Percentiles rank a stretch among this genome's conserved stretches.
phyloP scores from a whole-genome alignment of 192 early-diverging fungal species.

The Coemansia sp. region DNA sequence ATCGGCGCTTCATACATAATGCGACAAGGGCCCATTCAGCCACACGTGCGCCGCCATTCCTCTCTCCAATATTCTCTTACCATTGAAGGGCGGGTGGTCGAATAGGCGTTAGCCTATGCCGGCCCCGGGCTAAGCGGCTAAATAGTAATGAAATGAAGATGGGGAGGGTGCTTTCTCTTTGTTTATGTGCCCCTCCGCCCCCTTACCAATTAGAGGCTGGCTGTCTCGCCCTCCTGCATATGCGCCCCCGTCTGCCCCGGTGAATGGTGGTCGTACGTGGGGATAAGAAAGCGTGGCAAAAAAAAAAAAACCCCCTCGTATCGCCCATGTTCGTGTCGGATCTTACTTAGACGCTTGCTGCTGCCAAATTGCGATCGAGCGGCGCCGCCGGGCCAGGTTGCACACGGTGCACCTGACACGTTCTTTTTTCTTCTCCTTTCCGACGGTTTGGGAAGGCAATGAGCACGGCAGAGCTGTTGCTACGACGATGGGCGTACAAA shows the following conservation, averaged over 20 bases:
- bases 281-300: not conserved
- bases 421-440: not conserved
- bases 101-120: not conserved
- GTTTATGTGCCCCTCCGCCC: constrained; percentile 4
- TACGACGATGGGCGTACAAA: not conserved
- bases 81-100: not conserved
- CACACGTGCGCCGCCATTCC: constrained; percentile 6
- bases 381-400: constrained; percentile 2
- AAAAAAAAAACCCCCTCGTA: not conserved
- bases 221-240: not conserved
- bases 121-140: constrained; percentile 9
- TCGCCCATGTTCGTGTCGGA: not conserved
- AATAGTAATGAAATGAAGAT: not conserved
- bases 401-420: not conserved
- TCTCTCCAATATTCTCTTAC: not conserved
- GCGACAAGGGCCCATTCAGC: constrained; percentile 10
- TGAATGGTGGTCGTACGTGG: not conserved
- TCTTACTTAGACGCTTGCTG: not conserved
- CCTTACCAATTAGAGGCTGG: constrained; percentile 6
- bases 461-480: not conserved
- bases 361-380: not conserved
- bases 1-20: constrained; percentile 6
- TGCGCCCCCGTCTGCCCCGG: constrained; percentile 1
- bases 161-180: not conserved
- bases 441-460: not conserved